Evolutionary conservation across 2,329 filamentous ascomycete genomes (phyloP).

Genomic region (Penicillium sp.): DNA sequence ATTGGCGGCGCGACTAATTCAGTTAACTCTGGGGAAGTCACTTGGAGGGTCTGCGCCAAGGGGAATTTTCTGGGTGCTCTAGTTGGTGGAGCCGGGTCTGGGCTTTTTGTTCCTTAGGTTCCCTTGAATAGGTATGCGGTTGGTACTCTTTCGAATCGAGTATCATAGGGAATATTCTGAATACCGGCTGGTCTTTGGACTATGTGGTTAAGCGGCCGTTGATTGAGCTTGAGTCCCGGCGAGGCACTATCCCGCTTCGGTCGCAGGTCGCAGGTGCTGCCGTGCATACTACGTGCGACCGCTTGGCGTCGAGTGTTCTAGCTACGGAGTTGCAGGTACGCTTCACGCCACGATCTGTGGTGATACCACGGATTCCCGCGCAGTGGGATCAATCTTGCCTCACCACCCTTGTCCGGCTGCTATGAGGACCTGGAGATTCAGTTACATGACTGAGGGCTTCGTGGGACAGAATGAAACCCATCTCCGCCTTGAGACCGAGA

Average conservation of each 20-base stretch:
- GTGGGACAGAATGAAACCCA: background rate
- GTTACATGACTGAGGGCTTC: background rate
- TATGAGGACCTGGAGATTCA: background rate
- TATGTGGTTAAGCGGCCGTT: background rate
- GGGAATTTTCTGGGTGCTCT: slow-evolving; percentile 38
- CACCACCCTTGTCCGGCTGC: background rate
- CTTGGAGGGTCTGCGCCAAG: slow-evolving; percentile 40
- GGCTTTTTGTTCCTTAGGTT: slow-evolving; percentile 36
- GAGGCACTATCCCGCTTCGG: background rate
- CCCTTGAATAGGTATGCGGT: background rate
- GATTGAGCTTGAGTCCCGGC: background rate
- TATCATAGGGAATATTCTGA: background rate
- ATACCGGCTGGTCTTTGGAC: background rate
- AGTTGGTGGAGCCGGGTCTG: slow-evolving; percentile 33
- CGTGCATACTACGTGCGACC: background rate
- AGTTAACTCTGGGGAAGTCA: slow-evolving; percentile 24
- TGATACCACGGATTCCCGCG: background rate
- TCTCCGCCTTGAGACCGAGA: background rate
- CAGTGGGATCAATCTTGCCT: background rate
- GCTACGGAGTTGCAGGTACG: background rate
- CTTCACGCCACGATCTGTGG: background rate
- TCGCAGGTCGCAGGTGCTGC: background rate
- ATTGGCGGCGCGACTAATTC: slow-evolving; percentile 30
- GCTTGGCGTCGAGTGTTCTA: background rate
- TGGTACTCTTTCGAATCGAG: background rate